Base-by-base conservation (phyloP, 371 early-diverging fungal species). In the Mortierella sp. region DNA sequence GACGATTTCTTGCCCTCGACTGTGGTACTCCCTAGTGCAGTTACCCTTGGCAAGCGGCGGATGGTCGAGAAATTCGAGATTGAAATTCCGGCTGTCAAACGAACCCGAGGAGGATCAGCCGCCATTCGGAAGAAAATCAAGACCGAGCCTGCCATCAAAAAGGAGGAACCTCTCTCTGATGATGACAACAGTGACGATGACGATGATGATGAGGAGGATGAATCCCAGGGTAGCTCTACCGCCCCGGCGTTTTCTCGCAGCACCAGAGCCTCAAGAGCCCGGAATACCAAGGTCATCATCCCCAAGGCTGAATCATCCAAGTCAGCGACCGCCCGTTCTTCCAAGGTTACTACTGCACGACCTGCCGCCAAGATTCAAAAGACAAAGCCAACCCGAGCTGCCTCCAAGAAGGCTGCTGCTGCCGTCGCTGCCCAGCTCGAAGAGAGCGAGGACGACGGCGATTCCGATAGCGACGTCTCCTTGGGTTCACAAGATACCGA, bases 41-140 rank as follows among this genome's bases (percentile, higher is more conserved):
- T 86, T 75, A 78, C 85, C 66, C 72, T 87, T 68, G 74, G 88
- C 65, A 67, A 87, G 74, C 41, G 85, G 52, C 66, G 80, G 66
- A 47, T 61, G 76, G 61, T 76, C 65, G 73, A 70, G n/a, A n/a
- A n/a, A 53, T 52, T 71, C 71, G 53, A 71, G 44, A 65, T 66
- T 64, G 31, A 5, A 19, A 31, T 40, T n/a, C 68, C 71, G 3
- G 47, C 71, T 11, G 24, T 72, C 66, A 80, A 75, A 66, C 79
- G 85, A 47, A 73, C 85, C 34, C 63, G 69, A 3, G 71, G 69
- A 3, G 71, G 66, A 47, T 73, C 73, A 0, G 63, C 68, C 11
- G 43, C 34, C 26, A 14, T 55, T 22, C 34, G 26, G 0, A 53
- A 31, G 0, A 53, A 31, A 9, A 16, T 68, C 64, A 71, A 77